Conservation (phyloP, 2,329 filamentous ascomycete genomes). For the Teratosphaeria destructans region DNA sequence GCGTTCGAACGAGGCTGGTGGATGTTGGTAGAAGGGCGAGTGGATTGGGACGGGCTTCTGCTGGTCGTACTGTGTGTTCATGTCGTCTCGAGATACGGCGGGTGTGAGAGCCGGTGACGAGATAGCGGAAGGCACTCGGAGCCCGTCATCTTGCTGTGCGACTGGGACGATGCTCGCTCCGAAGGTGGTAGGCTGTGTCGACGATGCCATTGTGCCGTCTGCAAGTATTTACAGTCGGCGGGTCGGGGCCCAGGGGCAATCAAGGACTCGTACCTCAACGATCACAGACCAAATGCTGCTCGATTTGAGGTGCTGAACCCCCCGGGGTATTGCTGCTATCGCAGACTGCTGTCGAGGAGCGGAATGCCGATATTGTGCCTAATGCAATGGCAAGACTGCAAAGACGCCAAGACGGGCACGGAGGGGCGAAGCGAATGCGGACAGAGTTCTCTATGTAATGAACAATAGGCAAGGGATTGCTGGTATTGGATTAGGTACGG, state of each 20-base stretch:
- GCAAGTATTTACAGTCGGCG: background rate
- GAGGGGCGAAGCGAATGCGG: background rate
- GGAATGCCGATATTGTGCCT: background rate
- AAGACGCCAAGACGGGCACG: background rate
- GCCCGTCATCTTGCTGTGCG: conserved; percentile 8
- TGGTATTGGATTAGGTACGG: background rate
- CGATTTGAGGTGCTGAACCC: background rate
- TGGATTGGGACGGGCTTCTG: conserved; percentile 28
- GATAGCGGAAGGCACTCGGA: conserved; percentile 21
- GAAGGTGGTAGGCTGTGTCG: conserved; percentile 25
- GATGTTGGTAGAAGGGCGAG: conserved; percentile 40
- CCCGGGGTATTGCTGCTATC: background rate
- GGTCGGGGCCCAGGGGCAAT: background rate
- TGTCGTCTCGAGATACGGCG: conserved; percentile 21
- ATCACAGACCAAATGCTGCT: background rate
- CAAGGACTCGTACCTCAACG: background rate
- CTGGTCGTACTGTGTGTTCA: conserved; percentile 23
- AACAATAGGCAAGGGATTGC: background rate
- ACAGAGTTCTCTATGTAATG: background rate
- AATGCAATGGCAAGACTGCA: background rate
- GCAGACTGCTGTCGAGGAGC: background rate
- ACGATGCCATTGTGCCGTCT: background rate
- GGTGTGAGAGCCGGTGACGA: conserved; percentile 27
- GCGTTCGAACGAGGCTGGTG: conserved; percentile 33
- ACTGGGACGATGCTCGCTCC: conserved; percentile 31